Percentiles rank a stretch among this genome's conserved stretches.
These are phyloP conservation scores for Spergularia bocconei DNA, from an alignment of 148 eudicot genomes.

Conservation along the genomic window DNA sequence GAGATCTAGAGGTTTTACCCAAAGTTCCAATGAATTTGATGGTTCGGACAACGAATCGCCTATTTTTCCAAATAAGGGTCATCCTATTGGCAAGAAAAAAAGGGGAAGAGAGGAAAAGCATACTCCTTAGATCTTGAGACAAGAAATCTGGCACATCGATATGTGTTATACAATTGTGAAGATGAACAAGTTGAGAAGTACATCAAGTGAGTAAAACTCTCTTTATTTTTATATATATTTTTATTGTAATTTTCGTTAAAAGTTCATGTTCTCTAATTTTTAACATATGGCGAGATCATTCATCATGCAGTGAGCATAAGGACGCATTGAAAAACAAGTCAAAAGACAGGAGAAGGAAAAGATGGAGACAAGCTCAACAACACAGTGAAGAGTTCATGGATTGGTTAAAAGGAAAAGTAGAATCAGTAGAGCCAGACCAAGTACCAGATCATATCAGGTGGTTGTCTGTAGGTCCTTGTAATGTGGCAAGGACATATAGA, in stretches of 20 bases:
- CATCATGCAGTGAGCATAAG: not conserved
- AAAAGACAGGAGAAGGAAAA: not conserved
- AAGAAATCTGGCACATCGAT: not conserved
- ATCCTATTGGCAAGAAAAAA: not conserved
- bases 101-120: not conserved
- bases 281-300: too few species aligned
- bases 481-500: slow-evolving; percentile 1
- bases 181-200: not conserved
- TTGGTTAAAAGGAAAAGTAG: slow-evolving; percentile 1
- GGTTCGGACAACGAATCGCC: not conserved
- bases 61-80: slow-evolving; percentile 1
- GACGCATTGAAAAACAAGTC: not conserved
- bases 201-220: not conserved
- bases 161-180: not conserved
- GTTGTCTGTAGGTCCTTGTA: not conserved
- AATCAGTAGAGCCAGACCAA: slow-evolving; percentile 10
- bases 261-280: not conserved
- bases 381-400: not conserved
- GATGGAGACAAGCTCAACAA: not conserved
- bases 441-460: not conserved
- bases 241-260: not conserved
- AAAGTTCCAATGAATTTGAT: slow-evolving; percentile 3
- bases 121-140: not conserved
- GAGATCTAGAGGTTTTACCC: slow-evolving; percentile 20
- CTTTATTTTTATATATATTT: not conserved